Evolutionary conservation across 768 basidiomycete species (phyloP), one percentile per base, ranked within the genome.

Genomic region (Cystobasidium ongulense): DNA sequence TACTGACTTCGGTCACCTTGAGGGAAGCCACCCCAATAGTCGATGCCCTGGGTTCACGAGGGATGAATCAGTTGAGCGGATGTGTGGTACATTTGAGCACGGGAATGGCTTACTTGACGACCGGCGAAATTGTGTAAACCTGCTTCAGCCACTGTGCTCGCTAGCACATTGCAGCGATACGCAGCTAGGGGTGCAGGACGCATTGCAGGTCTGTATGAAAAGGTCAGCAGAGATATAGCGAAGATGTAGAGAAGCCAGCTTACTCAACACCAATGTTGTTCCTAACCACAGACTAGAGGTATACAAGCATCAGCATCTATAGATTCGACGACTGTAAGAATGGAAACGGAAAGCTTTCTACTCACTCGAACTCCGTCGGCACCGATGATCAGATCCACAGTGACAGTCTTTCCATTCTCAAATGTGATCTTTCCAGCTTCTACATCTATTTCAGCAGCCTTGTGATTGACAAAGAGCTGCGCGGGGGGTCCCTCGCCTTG

Each of bases 141-240:
- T 7, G 76, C 65, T 29, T 72, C 62, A 29, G 75, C 59, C 29
- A 76, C 41, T 2, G 76, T 62, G 18, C 61, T 50, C 0, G 35
- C 54, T 38, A 76, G 39, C 59, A 79, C 73, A 65, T 79, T 79
- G 74, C 78, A 79, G 23, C 78, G 74, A 62, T 78, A 78, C 54
- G 77, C 78, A 23, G 78, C 76, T 25, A 72, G 75, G n/a, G 75
- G 33, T 8, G 78, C 78, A 31, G 75, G 72, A 13, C 53, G 74
- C 54, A 77, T 76, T 25, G 39, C 64, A 35, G 78, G 76, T 18
- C 72, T 74, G 35, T 72, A 53, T 15, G 18, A 25, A 2, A 15
- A 21, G 41, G 61, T 17, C 27, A 64, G 65, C 21, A 76, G 41
- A 33, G 73, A 67, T 13, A 41, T 54, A 17, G 66, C 74, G 35